Percentiles rank a stretch among this genome's conserved stretches.
These are phyloP conservation scores for Rhynchospora pubera DNA, from an alignment of 176 grass and related monocot genomes.

Conservation along the genomic window DNA sequence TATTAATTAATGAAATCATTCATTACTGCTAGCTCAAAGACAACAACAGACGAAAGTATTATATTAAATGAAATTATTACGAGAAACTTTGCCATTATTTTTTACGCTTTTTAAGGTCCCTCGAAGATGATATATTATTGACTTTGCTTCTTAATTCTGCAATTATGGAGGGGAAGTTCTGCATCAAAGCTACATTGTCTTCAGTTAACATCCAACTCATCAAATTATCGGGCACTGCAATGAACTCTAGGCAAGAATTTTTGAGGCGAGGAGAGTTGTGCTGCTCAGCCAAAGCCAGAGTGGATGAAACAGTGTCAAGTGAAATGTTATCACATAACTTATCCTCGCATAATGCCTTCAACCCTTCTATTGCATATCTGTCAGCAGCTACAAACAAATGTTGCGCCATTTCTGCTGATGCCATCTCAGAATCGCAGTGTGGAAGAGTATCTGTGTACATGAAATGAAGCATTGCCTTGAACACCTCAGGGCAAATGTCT, in stretches of 20 bases:
- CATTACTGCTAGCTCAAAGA: too few relatives aligned
- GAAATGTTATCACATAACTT: neutral
- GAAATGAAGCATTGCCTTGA: slow-evolving; percentile 6
- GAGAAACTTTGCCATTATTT: too few relatives aligned
- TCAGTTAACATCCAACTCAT: neutral
- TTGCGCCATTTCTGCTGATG: neutral
- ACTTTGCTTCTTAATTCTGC: neutral
- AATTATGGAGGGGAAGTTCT: neutral
- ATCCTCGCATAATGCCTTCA: neutral
- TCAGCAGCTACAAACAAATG: slow-evolving; percentile 16
- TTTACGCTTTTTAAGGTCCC: neutral
- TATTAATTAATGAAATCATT: too few relatives aligned
- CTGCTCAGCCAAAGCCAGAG: neutral
- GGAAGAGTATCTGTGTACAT: neutral
- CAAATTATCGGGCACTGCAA: neutral
- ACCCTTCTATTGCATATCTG: slow-evolving; percentile 8
- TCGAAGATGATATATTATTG: neutral
- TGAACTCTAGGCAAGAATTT: neutral
- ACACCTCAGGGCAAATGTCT: neutral
- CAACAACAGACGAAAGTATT: too few relatives aligned
- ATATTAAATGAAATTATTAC: too few relatives aligned
- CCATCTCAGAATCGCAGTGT: neutral
- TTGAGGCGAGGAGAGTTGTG: neutral
- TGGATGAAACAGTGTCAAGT: neutral
- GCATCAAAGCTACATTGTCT: neutral